A percentile compares a stretch with the other conserved stretches of the same genome.
Conservation (phyloP, 1,284 basidiomycete genomes). For the Crepidotus sp. region DNA sequence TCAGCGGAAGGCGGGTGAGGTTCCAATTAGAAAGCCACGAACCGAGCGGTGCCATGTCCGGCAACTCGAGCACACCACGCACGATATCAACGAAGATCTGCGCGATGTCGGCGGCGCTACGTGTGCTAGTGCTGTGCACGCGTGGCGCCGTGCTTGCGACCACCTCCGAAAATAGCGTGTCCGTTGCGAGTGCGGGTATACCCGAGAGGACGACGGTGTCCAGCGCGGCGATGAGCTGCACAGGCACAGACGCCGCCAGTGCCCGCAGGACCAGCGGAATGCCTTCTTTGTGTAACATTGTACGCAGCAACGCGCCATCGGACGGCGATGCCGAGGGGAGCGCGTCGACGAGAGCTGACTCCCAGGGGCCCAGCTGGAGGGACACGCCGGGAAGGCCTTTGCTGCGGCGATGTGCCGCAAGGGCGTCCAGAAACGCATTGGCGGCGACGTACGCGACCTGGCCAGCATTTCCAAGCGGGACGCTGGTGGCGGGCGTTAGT, state of each 20-base stretch:
- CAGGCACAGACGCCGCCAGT: slow-evolving; percentile 19
- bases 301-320: background rate
- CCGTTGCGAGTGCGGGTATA: slow-evolving; percentile 19
- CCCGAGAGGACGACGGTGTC: slow-evolving; percentile 16
- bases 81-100: slow-evolving; percentile 20
- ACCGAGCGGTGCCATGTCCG: slow-evolving; percentile 23
- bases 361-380: slow-evolving; percentile 26
- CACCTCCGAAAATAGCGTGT: slow-evolving; percentile 22
- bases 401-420: slow-evolving; percentile 23
- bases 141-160: slow-evolving; percentile 6
- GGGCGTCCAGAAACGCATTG: slow-evolving; percentile 26
- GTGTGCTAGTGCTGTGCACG: slow-evolving; percentile 6
- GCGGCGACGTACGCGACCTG: slow-evolving; percentile 25
- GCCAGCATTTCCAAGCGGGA: slow-evolving; percentile 24
- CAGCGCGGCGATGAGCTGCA: slow-evolving; percentile 24
- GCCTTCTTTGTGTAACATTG: slow-evolving; percentile 21
- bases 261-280: slow-evolving; percentile 25
- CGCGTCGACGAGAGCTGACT: slow-evolving; percentile 20
- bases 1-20: background rate
- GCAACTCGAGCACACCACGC: slow-evolving; percentile 22
- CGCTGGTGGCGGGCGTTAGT: slow-evolving; percentile 17
- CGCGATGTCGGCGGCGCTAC: slow-evolving; percentile 15
- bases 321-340: slow-evolving; percentile 1
- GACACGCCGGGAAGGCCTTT: slow-evolving; percentile 22
- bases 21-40: background rate